Evolutionary conservation across 2,329 filamentous ascomycete species (phyloP).

Genomic region (Ophiostoma montium): DNA sequence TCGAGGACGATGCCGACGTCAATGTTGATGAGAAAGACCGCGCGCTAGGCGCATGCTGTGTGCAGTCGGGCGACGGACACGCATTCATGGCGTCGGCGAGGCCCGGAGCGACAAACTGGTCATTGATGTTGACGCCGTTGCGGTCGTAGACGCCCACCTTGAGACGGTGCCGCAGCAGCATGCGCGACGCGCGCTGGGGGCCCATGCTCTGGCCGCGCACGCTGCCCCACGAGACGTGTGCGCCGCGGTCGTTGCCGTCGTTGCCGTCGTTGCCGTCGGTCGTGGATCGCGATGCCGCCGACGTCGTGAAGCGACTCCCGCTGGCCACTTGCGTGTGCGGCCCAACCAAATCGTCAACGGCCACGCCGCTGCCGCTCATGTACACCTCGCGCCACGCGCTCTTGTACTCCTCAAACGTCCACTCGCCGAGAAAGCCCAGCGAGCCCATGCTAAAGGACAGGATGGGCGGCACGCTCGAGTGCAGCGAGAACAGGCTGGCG

Average conservation of each 20-base stretch:
- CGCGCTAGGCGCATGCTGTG: neutral
- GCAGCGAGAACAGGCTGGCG: slow-evolving; percentile 72
- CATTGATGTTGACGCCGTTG: slow-evolving; percentile 46
- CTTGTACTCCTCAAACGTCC: slow-evolving; percentile 90
- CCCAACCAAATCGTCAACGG: slow-evolving; percentile 28
- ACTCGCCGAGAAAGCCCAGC: slow-evolving; percentile 86
- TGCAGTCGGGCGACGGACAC: neutral
- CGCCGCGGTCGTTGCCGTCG: slow-evolving; percentile 13
- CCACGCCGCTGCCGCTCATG: slow-evolving; percentile 52
- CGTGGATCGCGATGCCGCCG: too few species aligned
- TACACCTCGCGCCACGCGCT: slow-evolving; percentile 85
- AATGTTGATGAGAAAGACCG: neutral
- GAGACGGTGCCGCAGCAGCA: slow-evolving; percentile 74
- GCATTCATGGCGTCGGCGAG: slow-evolving; percentile 1
- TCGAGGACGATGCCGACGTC: neutral
- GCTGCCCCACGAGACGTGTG: slow-evolving; percentile 47
- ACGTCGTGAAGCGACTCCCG: slow-evolving; percentile 6
- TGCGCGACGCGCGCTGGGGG: slow-evolving; percentile 55
- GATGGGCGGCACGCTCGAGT: slow-evolving; percentile 71
- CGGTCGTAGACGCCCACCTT: slow-evolving; percentile 73
- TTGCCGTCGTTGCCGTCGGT: slow-evolving; percentile 1
- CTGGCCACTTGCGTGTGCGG: slow-evolving; percentile 26
- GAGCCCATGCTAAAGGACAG: slow-evolving; percentile 96
- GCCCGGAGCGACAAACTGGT: slow-evolving; percentile 33
- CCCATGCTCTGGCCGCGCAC: slow-evolving; percentile 74